Conservation (phyloP, 495 filamentous ascomycete species). For the Terfezia boudieri region DNA sequence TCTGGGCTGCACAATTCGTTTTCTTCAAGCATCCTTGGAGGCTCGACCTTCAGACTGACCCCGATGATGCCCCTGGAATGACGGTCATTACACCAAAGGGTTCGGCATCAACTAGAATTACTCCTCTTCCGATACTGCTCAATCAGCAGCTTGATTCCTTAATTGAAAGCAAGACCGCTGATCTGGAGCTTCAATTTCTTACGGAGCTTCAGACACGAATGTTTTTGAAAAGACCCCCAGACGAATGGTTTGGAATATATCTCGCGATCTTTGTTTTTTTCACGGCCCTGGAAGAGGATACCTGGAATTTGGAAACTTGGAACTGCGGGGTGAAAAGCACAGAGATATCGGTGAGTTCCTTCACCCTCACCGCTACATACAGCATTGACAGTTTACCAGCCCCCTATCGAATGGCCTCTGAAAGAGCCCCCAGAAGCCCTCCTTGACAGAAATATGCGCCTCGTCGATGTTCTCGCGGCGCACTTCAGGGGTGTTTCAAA, state of each 20-base stretch:
- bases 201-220: slow-evolving; percentile 12
- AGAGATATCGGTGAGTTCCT: not conserved
- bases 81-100: not conserved
- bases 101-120: slow-evolving; percentile 8
- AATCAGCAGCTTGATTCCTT: slow-evolving; percentile 15
- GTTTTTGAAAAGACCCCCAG: slow-evolving; percentile 11
- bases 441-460: slow-evolving; percentile 10
- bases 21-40: slow-evolving; percentile 17
- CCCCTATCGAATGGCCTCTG: slow-evolving; percentile 8
- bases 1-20: slow-evolving; percentile 16
- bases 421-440: slow-evolving; percentile 5
- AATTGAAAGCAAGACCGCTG: slow-evolving; percentile 12
- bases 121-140: slow-evolving; percentile 10
- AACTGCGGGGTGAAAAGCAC: not conserved
- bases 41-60: slow-evolving; percentile 10
- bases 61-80: slow-evolving; percentile 5
- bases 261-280: slow-evolving; percentile 12
- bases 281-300: slow-evolving; percentile 13
- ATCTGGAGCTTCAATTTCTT: slow-evolving; percentile 13
- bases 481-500: slow-evolving; percentile 16
- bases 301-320: slow-evolving; percentile 15
- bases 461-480: slow-evolving; percentile 14
- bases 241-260: slow-evolving; percentile 18
- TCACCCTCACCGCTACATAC: not conserved
- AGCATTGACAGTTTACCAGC: not conserved